Evolutionary conservation across 805 yeast genomes (phyloP).

Genomic region (Kodamaea neixiangensis): DNA sequence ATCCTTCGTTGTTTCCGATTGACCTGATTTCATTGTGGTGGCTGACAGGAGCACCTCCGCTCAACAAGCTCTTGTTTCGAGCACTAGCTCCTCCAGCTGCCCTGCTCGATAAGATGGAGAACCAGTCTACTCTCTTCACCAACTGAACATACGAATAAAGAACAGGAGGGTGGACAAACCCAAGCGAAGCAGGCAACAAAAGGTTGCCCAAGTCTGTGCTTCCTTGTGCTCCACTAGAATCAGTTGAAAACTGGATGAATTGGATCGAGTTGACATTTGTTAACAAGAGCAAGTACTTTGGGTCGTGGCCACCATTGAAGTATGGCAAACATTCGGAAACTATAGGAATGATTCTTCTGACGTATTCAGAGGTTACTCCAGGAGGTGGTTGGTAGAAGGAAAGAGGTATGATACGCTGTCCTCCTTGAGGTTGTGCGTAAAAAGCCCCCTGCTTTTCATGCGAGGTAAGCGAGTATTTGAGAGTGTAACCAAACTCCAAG

Average conservation of each 20-base stretch:
- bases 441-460: slow-evolving; percentile 80
- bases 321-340: slow-evolving; percentile 58
- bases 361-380: slow-evolving; percentile 24
- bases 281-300: slow-evolving; percentile 59
- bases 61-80: slow-evolving; percentile 48
- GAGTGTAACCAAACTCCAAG: slow-evolving; percentile 78
- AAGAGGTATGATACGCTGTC: slow-evolving; percentile 29
- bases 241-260: slow-evolving; percentile 54
- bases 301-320: slow-evolving; percentile 79
- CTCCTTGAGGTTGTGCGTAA: slow-evolving; percentile 61
- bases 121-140: slow-evolving; percentile 70
- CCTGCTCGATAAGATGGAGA: slow-evolving; percentile 60
- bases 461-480: slow-evolving; percentile 77
- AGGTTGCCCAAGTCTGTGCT: slow-evolving; percentile 31
- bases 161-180: slow-evolving; percentile 76
- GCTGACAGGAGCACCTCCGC: slow-evolving; percentile 77
- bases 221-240: slow-evolving; percentile 17
- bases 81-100: slow-evolving; percentile 42
- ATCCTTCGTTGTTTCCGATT: slow-evolving; percentile 42
- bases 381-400: slow-evolving; percentile 22
- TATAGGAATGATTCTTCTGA: slow-evolving; percentile 32
- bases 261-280: slow-evolving; percentile 67
- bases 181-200: slow-evolving; percentile 76
- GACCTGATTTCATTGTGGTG: slow-evolving; percentile 25
- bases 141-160: slow-evolving; percentile 51